Conservation (phyloP, 108 stramenopile genomes). For the Nitzschia sp. region DNA sequence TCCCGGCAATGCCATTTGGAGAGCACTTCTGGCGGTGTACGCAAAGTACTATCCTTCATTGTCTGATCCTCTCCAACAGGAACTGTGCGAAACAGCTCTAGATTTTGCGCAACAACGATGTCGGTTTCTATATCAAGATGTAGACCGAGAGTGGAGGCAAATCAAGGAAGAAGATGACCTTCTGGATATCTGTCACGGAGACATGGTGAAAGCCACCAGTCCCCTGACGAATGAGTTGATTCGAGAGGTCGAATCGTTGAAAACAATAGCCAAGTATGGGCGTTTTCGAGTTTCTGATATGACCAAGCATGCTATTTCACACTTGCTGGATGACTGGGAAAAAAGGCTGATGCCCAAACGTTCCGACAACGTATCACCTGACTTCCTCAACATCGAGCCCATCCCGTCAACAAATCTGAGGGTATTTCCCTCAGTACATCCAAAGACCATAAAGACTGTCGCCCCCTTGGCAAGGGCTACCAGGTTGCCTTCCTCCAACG, state of each 20-base stretch:
- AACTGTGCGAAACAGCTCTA: slow-evolving; percentile 22
- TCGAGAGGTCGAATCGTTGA: slow-evolving; percentile 30
- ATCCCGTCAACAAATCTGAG: too few species aligned
- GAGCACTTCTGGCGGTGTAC: slow-evolving; percentile 14
- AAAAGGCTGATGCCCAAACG: slow-evolving; percentile 1
- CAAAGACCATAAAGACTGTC: not conserved
- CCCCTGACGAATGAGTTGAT: slow-evolving; percentile 14
- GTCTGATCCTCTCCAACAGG: slow-evolving; percentile 13
- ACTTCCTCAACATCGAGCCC: not conserved
- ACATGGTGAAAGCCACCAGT: slow-evolving; percentile 15
- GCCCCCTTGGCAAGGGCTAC: not conserved
- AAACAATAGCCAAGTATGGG: slow-evolving; percentile 36
- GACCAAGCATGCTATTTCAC: slow-evolving; percentile 11
- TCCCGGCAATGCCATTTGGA: slow-evolving; percentile 48
- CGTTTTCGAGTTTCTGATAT: slow-evolving; percentile 28
- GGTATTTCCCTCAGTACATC: too few species aligned
- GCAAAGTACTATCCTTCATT: slow-evolving; percentile 21
- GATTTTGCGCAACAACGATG: slow-evolving; percentile 9
- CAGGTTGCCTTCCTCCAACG: slow-evolving; percentile 2
- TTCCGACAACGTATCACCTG: not conserved
- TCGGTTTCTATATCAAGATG: slow-evolving; percentile 37
- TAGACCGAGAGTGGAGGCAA: slow-evolving; percentile 33
- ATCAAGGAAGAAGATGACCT: slow-evolving; percentile 12
- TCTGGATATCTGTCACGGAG: slow-evolving; percentile 28
- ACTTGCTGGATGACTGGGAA: slow-evolving; percentile 25